phyloP scores from a whole-genome alignment of 768 basidiomycete genomes.

The Podaxis pistillaris region DNA sequence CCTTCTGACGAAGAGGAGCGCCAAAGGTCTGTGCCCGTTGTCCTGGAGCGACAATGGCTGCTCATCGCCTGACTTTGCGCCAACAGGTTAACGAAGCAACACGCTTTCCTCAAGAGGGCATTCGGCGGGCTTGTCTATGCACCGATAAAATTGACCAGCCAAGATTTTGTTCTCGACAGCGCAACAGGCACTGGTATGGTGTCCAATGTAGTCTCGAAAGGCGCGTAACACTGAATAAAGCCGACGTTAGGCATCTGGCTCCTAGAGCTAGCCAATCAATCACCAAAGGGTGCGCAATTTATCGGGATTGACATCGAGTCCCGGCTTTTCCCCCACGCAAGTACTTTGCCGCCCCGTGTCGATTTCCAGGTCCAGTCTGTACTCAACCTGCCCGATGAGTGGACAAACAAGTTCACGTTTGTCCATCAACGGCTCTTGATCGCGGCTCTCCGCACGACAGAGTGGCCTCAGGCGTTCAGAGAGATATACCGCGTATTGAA shows the following conservation, averaged over 20 bases:
- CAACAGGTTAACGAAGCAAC: background rate
- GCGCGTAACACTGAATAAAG: background rate
- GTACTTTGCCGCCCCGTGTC: background rate
- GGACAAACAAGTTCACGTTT: constrained; percentile 19
- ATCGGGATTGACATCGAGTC: background rate
- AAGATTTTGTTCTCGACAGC: background rate
- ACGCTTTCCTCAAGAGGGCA: background rate
- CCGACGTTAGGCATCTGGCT: background rate
- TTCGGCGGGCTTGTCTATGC: background rate
- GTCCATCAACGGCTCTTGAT: constrained; percentile 24
- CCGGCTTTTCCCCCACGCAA: background rate
- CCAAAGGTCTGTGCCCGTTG: background rate
- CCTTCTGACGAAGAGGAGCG: background rate
- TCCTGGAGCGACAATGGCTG: background rate
- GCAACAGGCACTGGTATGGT: background rate
- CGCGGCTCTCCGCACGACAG: constrained; percentile 15
- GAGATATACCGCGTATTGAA: constrained; percentile 17
- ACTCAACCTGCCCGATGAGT: constrained; percentile 15
- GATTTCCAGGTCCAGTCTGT: background rate
- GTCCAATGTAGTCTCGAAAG: background rate
- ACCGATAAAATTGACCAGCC: background rate
- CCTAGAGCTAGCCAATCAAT: background rate
- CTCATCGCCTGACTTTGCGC: background rate
- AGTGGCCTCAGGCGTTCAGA: constrained; percentile 18
- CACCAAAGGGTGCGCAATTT: background rate